Evolutionary conservation across 805 yeast species (phyloP).

Genomic region (Metschnikowia corniflorae): DNA sequence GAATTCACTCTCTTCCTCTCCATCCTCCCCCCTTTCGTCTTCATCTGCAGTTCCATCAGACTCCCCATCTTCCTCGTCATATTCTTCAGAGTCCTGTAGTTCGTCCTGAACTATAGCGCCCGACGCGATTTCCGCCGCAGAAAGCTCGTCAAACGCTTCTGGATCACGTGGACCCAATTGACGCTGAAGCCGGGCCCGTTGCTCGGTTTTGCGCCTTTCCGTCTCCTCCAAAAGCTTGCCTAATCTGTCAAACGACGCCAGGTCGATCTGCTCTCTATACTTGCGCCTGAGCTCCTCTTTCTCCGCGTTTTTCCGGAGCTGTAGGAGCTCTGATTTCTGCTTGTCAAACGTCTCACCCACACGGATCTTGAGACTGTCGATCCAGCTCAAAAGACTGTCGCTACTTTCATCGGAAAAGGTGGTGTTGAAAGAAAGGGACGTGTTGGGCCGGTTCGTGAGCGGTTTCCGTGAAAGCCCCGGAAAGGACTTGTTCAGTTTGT

Average conservation of each 20-base stretch:
- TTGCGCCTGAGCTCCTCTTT: constrained; percentile 20
- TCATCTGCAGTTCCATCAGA: too few species aligned
- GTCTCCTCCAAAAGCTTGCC: constrained; percentile 12
- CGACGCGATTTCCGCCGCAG: too few species aligned
- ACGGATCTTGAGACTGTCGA: constrained; percentile 16
- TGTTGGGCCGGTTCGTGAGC: too few species aligned
- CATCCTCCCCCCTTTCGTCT: constrained; percentile 6
- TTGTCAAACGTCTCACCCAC: constrained; percentile 10
- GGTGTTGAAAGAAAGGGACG: constrained; percentile 3
- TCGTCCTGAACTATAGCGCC: constrained; percentile 1
- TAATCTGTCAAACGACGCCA: constrained; percentile 26
- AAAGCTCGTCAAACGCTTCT: too few species aligned
- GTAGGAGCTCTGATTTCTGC: constrained; percentile 12
- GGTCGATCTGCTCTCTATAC: constrained; percentile 23
- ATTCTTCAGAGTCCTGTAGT: constrained; percentile 7
- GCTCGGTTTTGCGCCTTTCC: too few species aligned
- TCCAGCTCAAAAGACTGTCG: constrained; percentile 16
- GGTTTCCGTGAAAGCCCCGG: too few species aligned
- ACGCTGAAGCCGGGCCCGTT: too few species aligned
- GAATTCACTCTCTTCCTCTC: constrained; percentile 10
- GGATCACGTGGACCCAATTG: too few species aligned
- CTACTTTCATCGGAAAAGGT: constrained; percentile 6
- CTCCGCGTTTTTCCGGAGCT: constrained; percentile 10
- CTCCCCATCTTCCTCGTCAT: constrained; percentile 4
- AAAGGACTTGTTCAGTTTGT: too few species aligned